phyloP scores from a whole-genome alignment of 371 early-diverging fungal species.

The Circinella minor region DNA sequence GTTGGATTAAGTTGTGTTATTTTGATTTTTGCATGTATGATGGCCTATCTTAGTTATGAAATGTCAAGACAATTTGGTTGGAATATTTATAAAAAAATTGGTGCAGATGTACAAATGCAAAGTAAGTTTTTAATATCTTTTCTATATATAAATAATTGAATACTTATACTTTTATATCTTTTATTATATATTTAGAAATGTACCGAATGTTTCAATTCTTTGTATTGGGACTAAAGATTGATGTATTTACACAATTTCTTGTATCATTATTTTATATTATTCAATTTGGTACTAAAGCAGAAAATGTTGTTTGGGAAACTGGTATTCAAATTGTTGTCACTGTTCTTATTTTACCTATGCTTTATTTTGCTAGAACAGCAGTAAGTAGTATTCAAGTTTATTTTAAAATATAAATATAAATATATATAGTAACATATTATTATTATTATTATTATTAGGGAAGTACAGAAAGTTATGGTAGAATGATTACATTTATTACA shows the following conservation, averaged over 20 bases:
- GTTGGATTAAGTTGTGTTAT: constrained; percentile 42
- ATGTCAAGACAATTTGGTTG: constrained; percentile 46
- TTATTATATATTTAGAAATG: constrained; percentile 30
- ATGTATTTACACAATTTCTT: constrained; percentile 50
- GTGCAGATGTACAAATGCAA: constrained; percentile 41
- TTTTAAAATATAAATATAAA: background rate
- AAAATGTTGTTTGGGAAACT: constrained; percentile 37
- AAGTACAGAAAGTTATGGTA: constrained; percentile 42
- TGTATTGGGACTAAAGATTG: constrained; percentile 50
- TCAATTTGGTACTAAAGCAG: constrained; percentile 37
- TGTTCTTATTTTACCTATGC: constrained; percentile 45
- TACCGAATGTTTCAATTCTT: constrained; percentile 55
- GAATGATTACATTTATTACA: constrained; percentile 44
- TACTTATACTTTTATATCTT: background rate
- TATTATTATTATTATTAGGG: constrained; percentile 19
- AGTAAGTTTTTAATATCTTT: constrained; percentile 21
- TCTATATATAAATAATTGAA: background rate
- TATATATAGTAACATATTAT: too few relatives aligned
- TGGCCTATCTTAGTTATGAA: constrained; percentile 38
- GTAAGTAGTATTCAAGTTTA: constrained; percentile 21
- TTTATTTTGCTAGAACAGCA: constrained; percentile 49
- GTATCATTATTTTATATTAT: constrained; percentile 52
- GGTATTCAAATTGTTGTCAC: constrained; percentile 45
- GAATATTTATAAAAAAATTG: constrained; percentile 49
- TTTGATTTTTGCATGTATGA: constrained; percentile 34